Evolutionary conservation across 371 early-diverging fungal species (phyloP), one percentile per base, ranked within the genome.

Genomic region (Actinomucor elegans): DNA sequence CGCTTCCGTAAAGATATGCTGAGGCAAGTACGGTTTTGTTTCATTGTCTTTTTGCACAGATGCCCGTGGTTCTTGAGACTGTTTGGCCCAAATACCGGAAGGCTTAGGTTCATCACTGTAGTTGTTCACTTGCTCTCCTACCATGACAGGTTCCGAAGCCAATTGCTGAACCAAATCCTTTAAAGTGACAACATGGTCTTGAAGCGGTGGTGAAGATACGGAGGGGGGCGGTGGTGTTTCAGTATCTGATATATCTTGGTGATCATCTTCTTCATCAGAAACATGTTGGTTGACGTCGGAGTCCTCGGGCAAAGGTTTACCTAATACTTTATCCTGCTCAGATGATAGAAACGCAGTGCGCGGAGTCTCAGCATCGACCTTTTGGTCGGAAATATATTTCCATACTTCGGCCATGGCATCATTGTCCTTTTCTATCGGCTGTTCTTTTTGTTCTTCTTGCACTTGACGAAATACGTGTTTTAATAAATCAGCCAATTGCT

Each of bases 1-100:
- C 3, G 66, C 66, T n/a, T 61, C 61, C 7, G 60, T 64, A 5
- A 64, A 46, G 14, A 59, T 43, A 41, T 55, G 52, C 10, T 64
- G 47, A 21, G 65, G 65, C 12, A 64, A 51, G 32, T 35, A 58
- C 5, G 57, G 57, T 14, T 18, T 35, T 2, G 26, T 12, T 24
- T 24, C 41, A 21, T 23, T n/a, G 7, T 41, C 41, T 29, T 31
- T 31, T 15, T 23, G 4, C 32, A 26, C 5, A 7, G 32, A 5
- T 4, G 10, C 32, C 23, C 15, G 4, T 24, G 12, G 5, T 2
- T 2, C 20, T 18, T 9, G 17, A 29, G 17, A n/a, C 8, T 8
- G 8, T 21, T 21, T 40, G 9, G 12, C 24, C 0, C 12, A n/a
- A 38, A 2, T 6, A 38, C 11, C 1, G 37, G 60, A 53, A 8